Evolutionary conservation across 2,329 filamentous ascomycete genomes (phyloP).

Genomic region (Diaporthe aspalathi): DNA sequence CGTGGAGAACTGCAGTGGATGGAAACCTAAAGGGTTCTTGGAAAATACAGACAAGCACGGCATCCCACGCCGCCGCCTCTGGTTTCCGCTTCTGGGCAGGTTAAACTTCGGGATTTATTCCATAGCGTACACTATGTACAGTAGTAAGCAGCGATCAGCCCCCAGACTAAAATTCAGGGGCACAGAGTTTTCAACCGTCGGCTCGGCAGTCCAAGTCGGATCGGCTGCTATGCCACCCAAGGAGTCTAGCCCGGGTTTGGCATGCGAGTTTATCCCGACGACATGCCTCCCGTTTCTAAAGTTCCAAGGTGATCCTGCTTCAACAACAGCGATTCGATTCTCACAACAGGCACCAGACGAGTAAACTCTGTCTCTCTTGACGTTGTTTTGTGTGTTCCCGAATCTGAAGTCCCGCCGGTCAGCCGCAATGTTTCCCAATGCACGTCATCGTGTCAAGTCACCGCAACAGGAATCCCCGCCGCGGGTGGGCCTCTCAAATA

Average conservation of each 20-base stretch:
- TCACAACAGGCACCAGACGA: not conserved
- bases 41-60: not conserved
- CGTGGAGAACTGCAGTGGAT: not conserved
- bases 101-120: constrained; percentile 2
- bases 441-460: not conserved
- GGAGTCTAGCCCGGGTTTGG: constrained; percentile 11
- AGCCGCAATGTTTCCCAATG: not conserved
- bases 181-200: constrained; percentile 20
- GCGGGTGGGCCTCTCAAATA: not conserved
- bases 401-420: not conserved
- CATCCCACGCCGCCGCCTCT: not conserved
- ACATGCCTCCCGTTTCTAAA: constrained; percentile 1
- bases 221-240: constrained; percentile 13
- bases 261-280: constrained; percentile 25
- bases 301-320: not conserved
- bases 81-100: constrained; percentile 9
- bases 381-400: not conserved
- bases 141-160: constrained; percentile 16
- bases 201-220: constrained; percentile 30
- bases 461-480: not conserved
- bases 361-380: accelerated
- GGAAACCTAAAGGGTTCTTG: too few species aligned
- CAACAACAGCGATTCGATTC: too few species aligned
- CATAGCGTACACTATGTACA: too few species aligned
- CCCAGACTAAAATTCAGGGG: constrained; percentile 20